Evolutionary conservation across 352 stramenopile genomes (phyloP), one percentile per base, ranked within the genome.

Genomic region (Phytophthora lateralis): DNA sequence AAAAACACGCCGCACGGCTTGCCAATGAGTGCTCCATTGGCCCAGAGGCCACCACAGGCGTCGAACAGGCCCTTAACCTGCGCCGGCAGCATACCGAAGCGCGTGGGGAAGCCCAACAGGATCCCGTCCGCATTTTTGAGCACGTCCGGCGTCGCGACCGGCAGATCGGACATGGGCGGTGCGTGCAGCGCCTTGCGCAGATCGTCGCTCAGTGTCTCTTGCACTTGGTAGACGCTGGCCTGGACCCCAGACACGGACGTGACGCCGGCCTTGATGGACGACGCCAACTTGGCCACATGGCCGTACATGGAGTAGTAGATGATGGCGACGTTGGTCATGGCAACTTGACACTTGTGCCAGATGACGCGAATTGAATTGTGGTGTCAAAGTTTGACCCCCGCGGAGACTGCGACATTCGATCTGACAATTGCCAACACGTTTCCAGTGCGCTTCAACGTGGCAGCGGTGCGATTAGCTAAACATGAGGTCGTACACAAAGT

Each of bases 1-100:
- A 92, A 80, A 68, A 97, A 97, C 30, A 90, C 74, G 37, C 84
- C 88, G 49, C 75, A 86, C 5, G 89, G 71, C 58, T 97, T 97
- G 54, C 85, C 87, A 6, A 84, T 77, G 12, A 97, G 63, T 1
- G 49, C 75, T 11, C 89, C 88, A 7, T 61, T 80, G 62, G 74
- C 64, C 88, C 89, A 97, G 5, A 96, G 75, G 10, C 70, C 64
- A 7, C 89, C 89, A 24, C 78, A 93, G 26, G 75, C 63, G 69
- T 97, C 90, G 24, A 94, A 85, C 11, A 96, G 78, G 5, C 72
- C 66, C 71, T 96, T 96, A 51, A 97, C 80, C 71, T 97, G 90
- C 10, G 89, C 65, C 37, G 78, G 69, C 17, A 88, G 30, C 69
- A 89, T 88, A 41, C 89, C 86, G 67, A 90, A 96, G 15, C 88